A percentile compares a stretch with the other conserved stretches of the same genome.
Conservation (phyloP, 2,329 filamentous ascomycete species). For the Ascochyta viciae-villosae region DNA sequence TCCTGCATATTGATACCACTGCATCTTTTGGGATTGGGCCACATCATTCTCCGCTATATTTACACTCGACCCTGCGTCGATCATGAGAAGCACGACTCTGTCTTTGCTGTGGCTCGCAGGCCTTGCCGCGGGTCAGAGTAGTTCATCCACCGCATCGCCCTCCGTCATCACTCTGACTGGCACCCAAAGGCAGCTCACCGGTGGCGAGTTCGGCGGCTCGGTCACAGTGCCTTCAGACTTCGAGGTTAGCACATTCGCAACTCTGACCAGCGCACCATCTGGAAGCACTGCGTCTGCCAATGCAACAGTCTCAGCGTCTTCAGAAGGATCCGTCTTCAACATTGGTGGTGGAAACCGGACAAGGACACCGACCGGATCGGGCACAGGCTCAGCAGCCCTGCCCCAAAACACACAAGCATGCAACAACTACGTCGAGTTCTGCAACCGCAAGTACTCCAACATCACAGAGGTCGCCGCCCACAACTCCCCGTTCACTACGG, state of each 20-base stretch:
- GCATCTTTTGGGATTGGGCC: constrained; percentile 3
- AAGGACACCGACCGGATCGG: constrained; percentile 29
- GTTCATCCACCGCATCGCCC: constrained; percentile 30
- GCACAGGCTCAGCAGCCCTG: constrained; percentile 32
- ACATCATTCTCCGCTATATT: constrained; percentile 12
- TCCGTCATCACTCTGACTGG: constrained; percentile 35
- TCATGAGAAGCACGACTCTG: constrained; percentile 32
- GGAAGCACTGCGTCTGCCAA: constrained; percentile 31
- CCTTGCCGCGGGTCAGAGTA: constrained; percentile 33
- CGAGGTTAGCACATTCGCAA: constrained; percentile 36
- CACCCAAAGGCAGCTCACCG: constrained; percentile 23
- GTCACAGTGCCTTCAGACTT: constrained; percentile 41
- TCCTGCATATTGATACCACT: constrained; percentile 5
- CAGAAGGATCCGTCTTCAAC: constrained; percentile 33
- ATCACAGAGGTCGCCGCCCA: constrained; percentile 53
- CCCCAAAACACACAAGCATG: constrained; percentile 52
- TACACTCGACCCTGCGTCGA: constrained; percentile 15
- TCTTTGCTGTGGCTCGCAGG: constrained; percentile 35
- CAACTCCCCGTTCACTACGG: constrained; percentile 47
- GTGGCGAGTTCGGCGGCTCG: constrained; percentile 31
- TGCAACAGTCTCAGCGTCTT: constrained; percentile 26
- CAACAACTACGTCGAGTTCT: constrained; percentile 52
- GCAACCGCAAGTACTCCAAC: constrained; percentile 49
- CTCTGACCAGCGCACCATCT: constrained; percentile 24
- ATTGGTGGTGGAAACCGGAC: constrained; percentile 40